These are phyloP conservation scores for Ophiostoma perfectum DNA, from an alignment of 2,329 filamentous ascomycete species.

Conservation along the genomic window DNA sequence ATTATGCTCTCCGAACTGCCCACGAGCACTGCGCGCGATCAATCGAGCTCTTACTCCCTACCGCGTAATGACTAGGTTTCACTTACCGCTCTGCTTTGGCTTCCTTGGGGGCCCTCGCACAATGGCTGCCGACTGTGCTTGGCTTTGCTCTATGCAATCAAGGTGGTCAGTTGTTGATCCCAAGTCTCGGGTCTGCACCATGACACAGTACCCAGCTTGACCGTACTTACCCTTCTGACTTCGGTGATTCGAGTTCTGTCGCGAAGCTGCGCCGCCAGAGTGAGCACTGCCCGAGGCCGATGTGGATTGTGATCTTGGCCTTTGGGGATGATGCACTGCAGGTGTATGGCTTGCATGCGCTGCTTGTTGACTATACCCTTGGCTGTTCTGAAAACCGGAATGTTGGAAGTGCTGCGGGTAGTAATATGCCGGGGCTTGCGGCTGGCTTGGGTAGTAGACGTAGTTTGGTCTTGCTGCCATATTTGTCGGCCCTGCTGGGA, in stretches of 20 bases:
- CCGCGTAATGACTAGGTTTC: background rate
- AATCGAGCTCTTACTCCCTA: background rate
- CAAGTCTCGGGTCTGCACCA: no score
- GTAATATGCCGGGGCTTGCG: background rate
- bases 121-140: conserved; percentile 24
- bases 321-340: background rate
- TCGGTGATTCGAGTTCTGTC: background rate
- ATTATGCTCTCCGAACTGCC: no score
- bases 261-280: background rate
- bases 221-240: background rate
- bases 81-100: conserved; percentile 57
- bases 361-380: background rate
- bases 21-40: background rate
- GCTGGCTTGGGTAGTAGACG: conserved; percentile 1
- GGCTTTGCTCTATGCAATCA: background rate
- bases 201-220: no score
- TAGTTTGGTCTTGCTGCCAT: background rate
- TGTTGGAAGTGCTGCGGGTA: background rate
- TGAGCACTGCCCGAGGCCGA: background rate
- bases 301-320: background rate
- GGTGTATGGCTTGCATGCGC: background rate
- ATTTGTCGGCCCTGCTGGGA: background rate
- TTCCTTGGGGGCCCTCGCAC: conserved; percentile 51
- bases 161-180: background rate
- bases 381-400: background rate